Evolutionary conservation across 495 filamentous ascomycete species (phyloP), one percentile per base, ranked within the genome.

Genomic region (Penicillium verhagenii): DNA sequence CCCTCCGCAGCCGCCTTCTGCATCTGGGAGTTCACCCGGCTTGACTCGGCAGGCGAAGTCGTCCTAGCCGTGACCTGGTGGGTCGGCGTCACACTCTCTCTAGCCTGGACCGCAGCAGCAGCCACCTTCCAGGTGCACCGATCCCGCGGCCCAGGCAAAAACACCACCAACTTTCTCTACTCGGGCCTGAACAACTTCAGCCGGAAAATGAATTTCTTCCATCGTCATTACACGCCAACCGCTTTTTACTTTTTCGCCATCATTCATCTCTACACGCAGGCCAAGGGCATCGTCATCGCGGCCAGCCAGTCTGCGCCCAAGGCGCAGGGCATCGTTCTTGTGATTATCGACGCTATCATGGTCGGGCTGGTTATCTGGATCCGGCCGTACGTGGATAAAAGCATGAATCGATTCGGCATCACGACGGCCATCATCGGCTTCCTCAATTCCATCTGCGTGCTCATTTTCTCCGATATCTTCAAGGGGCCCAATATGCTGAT

Each of bases 351-450:
- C 74, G 87, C 88, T 0, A 82, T 64, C 24, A 86, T 89, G 61
- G 78, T 98, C 58, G 87, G 96, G 61, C 82, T 66, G 25, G 85
- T 91, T 31, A 87, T 83, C 56, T 83, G 95, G 40, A 74, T 96
- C 61, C 86, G 90, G 37, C 94, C 94, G 4, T 98, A 91, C 85
- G 97, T 98, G 94, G 94, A 98, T 78, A 97, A 96, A 83, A 94
- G 91, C 74, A 97, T 92, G 52, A 98, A 98, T 68, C 84, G 86
- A 46, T 95, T 96, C 81, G 97, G 97, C 75, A 96, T 98, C 59
- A 79, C 92, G 49, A 97, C 97, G 64, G 86, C 82, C 50, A 85
- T 81, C 29, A 75, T 96, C 64, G 97, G 96, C 72, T 96, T 97
- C 68, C 65, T 96, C 68, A 96, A 95, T 67, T 82, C 85, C 56